phyloP scores from a whole-genome alignment of 2,329 filamentous ascomycete species.

The Pyricularia pennisetigena region DNA sequence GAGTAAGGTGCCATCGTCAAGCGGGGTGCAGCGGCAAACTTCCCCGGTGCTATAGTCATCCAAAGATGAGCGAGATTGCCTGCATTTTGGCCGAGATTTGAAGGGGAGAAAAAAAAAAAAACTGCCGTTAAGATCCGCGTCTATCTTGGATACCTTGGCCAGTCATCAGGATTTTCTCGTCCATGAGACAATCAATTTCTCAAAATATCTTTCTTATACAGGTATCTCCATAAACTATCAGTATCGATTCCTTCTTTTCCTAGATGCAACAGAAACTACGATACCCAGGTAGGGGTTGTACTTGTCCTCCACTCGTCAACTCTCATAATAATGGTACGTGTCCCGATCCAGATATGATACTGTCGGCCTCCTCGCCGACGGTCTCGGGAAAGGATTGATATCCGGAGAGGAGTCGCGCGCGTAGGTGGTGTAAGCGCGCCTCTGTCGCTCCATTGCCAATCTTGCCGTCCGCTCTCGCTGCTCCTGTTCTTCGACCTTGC shows the following conservation, averaged over 20 bases:
- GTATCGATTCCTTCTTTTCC: too few relatives aligned
- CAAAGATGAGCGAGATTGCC: too few relatives aligned
- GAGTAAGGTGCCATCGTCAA: neutral
- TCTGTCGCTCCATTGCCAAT: neutral
- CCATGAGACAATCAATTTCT: too few relatives aligned
- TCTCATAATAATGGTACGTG: neutral
- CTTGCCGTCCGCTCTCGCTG: neutral
- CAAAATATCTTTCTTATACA: too few relatives aligned
- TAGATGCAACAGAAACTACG: too few relatives aligned
- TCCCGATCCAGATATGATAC: neutral
- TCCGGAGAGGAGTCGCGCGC: neutral
- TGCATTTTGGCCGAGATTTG: neutral
- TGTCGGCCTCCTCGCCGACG: neutral
- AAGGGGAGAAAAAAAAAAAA: too few relatives aligned
- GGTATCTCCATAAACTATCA: too few relatives aligned
- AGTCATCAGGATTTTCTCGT: too few relatives aligned
- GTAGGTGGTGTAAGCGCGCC: neutral
- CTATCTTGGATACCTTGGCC: neutral
- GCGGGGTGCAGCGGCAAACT: neutral
- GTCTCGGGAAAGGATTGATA: neutral
- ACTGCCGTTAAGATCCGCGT: neutral
- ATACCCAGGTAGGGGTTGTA: too few relatives aligned
- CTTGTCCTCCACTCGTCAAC: neutral
- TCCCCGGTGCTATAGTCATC: neutral
- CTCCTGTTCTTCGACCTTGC: neutral